Conservation (phyloP, 2,329 filamentous ascomycete genomes). For the Hypoxylon sp. region DNA sequence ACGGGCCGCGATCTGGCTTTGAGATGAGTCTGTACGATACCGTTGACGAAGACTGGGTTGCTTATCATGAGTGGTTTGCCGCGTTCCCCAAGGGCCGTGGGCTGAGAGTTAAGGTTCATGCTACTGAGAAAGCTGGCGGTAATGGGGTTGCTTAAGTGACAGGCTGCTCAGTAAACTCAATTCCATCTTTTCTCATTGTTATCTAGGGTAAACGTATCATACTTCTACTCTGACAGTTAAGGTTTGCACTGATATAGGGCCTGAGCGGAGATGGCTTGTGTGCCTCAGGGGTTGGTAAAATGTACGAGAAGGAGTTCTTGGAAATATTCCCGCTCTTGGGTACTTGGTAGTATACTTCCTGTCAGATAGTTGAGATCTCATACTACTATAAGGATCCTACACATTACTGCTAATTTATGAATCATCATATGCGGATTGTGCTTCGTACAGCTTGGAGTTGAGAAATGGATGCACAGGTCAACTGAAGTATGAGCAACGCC, state of each 20-base stretch:
- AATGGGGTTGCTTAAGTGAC: background rate
- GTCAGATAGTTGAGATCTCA: background rate
- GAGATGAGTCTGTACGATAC: slow-evolving; percentile 40
- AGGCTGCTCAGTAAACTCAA: background rate
- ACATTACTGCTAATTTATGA: background rate
- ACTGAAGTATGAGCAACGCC: no score
- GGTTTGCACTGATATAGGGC: background rate
- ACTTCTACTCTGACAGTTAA: background rate
- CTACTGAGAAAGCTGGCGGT: background rate
- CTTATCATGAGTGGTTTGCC: slow-evolving; percentile 48
- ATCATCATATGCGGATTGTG: no score
- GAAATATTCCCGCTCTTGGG: no score
- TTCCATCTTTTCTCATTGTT: background rate
- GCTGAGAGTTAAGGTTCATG: slow-evolving; percentile 48
- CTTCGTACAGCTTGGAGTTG: no score
- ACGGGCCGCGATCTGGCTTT: slow-evolving; percentile 43
- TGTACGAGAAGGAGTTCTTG: no score
- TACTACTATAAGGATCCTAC: background rate
- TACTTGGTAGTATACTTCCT: no score
- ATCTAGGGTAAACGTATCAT: background rate
- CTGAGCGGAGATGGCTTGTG: background rate
- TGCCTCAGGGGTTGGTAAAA: background rate
- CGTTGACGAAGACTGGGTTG: slow-evolving; percentile 44
- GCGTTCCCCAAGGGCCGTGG: slow-evolving; percentile 45
- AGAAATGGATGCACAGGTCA: no score